Percentiles rank a stretch among this genome's conserved stretches.
phyloP scores from a whole-genome alignment of 495 filamentous ascomycete species.

The Aspergillus hancockii region DNA sequence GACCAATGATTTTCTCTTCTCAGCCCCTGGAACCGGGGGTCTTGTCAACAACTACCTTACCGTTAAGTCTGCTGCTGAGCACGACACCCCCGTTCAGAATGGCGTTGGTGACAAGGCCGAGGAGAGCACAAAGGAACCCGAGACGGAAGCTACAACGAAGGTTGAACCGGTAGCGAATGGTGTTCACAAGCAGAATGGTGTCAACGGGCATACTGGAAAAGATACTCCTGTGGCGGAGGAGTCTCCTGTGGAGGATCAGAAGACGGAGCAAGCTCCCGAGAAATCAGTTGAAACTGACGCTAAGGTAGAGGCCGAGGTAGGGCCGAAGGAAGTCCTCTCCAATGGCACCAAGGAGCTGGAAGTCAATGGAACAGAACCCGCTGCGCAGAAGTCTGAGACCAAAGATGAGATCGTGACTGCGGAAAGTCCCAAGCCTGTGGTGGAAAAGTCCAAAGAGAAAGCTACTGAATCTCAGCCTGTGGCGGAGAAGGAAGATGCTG shows the following conservation, averaged over 20 bases:
- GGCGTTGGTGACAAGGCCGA: constrained; percentile 14
- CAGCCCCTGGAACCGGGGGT: constrained; percentile 16
- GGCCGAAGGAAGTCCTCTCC: constrained; percentile 6
- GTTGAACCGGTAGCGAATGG: constrained; percentile 9
- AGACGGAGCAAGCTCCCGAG: constrained; percentile 13
- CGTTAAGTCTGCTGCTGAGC: constrained; percentile 12
- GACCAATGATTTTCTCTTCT: not conserved
- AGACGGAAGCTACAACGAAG: constrained; percentile 5
- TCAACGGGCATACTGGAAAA: constrained; percentile 5
- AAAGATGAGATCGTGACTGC: constrained; percentile 4
- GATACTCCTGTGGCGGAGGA: constrained; percentile 7
- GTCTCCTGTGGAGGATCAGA: constrained; percentile 12
- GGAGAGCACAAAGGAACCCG: constrained; percentile 14
- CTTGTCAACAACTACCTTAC: constrained; percentile 18
- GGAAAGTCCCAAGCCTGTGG: constrained; percentile 1
- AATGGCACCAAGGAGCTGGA: constrained; percentile 12
- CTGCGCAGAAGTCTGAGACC: constrained; percentile 9
- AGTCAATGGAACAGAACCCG: constrained; percentile 15
- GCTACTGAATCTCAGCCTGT: not conserved
- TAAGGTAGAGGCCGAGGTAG: constrained; percentile 7
- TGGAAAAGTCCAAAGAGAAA: not conserved
- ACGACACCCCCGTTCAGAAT: constrained; percentile 11
- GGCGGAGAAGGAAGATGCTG: constrained; percentile 3
- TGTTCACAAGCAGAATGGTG: constrained; percentile 10
- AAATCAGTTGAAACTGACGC: constrained; percentile 1